These are phyloP conservation scores for Huntiella omanensis DNA, from an alignment of 2,329 filamentous ascomycete species.

Conservation along the genomic window DNA sequence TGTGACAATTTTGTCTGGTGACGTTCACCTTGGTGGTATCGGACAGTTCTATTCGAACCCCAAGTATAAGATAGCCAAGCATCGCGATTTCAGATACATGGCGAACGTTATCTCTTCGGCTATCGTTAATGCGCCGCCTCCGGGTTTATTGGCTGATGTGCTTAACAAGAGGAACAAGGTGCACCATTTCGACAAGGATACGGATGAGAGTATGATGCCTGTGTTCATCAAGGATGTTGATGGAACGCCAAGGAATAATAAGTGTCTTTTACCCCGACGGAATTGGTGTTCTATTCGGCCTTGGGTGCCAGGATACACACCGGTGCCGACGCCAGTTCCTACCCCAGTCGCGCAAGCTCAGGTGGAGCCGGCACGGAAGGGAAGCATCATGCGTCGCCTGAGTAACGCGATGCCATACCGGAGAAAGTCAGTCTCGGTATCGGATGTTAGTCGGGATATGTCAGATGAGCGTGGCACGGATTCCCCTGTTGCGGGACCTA, in stretches of 20 bases:
- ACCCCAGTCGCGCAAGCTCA: constrained; percentile 20
- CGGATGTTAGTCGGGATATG: constrained; percentile 16
- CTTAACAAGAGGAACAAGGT: constrained; percentile 84
- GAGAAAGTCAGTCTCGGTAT: constrained; percentile 14
- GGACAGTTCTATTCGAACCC: constrained; percentile 92
- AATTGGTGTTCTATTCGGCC: constrained; percentile 91
- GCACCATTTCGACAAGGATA: constrained; percentile 53
- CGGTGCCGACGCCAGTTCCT: constrained; percentile 44
- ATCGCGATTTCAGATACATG: constrained; percentile 91
- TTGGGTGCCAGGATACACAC: constrained; percentile 63
- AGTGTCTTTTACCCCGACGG: constrained; percentile 65
- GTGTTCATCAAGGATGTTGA: constrained; percentile 82
- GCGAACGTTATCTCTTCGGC: constrained; percentile 86
- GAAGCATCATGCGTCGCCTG: constrained; percentile 22
- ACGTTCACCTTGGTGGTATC: constrained; percentile 80
- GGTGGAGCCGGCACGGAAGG: constrained; percentile 20
- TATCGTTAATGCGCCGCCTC: constrained; percentile 81
- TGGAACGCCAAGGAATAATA: constrained; percentile 79
- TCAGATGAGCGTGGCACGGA: neutral
- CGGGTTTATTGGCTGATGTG: constrained; percentile 73
- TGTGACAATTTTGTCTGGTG: constrained; percentile 79
- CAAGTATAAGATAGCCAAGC: constrained; percentile 60
- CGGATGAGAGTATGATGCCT: constrained; percentile 90
- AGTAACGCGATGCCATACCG: constrained; percentile 18
- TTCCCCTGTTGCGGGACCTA: neutral